Percentiles rank a stretch among this genome's conserved stretches.
These are phyloP conservation scores for Datisca glomerata DNA, from an alignment of 306 rosid genomes.

Conservation along the genomic window DNA sequence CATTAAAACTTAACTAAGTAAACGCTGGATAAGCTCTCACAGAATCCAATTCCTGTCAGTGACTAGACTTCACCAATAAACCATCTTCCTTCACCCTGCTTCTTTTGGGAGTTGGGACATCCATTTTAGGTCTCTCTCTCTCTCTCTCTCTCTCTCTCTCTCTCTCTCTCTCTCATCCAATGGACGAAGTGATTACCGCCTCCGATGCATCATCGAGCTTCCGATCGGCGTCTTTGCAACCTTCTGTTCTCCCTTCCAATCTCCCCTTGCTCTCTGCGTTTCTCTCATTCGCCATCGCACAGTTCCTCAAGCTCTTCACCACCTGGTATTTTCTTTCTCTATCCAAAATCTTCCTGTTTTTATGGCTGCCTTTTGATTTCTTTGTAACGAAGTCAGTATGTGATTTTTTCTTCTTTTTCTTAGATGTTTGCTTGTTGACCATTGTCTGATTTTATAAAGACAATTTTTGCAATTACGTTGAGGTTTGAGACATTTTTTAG, in stretches of 20 bases:
- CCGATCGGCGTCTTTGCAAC: slow-evolving; percentile 15
- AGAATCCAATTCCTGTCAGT: no score
- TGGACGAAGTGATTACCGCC: slow-evolving; percentile 34
- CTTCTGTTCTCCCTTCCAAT: slow-evolving; percentile 21
- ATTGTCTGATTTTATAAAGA: neutral
- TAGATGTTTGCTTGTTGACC: neutral
- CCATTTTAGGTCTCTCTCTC: no score
- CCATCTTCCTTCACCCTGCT: no score
- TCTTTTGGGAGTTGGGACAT: no score
- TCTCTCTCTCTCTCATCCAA: slow-evolving; percentile 4
- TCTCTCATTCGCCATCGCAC: slow-evolving; percentile 38
- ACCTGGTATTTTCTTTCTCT: slow-evolving; percentile 25
- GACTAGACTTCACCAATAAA: no score
- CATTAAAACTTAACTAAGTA: no score
- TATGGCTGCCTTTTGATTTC: neutral
- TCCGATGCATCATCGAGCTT: slow-evolving; percentile 25
- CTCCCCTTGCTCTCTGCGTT: slow-evolving; percentile 37
- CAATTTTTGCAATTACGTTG: neutral
- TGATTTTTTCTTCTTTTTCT: neutral
- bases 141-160: neutral
- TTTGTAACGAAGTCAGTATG: neutral
- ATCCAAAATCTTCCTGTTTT: neutral
- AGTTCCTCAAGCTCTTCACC: slow-evolving; percentile 39
- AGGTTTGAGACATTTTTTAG: neutral
- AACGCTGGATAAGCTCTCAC: no score